Evolutionary conservation across 1,284 basidiomycete genomes (phyloP).

Genomic region (Blastosporella zonata): DNA sequence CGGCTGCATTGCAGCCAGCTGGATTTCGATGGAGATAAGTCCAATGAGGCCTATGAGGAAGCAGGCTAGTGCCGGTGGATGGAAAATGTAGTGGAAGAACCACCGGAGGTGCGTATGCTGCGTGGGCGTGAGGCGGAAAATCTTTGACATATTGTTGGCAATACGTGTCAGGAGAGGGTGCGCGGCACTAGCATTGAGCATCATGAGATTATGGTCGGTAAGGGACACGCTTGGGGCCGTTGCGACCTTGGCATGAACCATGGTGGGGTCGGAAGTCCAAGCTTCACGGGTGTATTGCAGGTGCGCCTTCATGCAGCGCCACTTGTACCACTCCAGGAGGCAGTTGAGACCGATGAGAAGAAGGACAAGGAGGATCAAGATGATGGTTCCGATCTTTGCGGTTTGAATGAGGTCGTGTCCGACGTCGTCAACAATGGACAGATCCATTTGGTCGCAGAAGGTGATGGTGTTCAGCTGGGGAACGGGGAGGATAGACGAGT

Average conservation of each 20-base stretch:
- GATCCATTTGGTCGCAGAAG: constrained; percentile 78
- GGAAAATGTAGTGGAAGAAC: constrained; percentile 88
- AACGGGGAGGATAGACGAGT: constrained; percentile 70
- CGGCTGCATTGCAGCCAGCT: constrained; percentile 74
- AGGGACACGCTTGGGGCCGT: constrained; percentile 54
- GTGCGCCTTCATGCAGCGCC: constrained; percentile 64
- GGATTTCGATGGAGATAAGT: constrained; percentile 83
- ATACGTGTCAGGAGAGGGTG: constrained; percentile 73
- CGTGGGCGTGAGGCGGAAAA: constrained; percentile 52
- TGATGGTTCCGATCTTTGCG: constrained; percentile 72
- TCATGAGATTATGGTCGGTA: constrained; percentile 72
- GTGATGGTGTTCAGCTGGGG: constrained; percentile 62
- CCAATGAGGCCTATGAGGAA: constrained; percentile 90
- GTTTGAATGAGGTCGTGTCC: constrained; percentile 73
- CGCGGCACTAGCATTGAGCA: constrained; percentile 60
- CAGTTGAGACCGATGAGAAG: constrained; percentile 66
- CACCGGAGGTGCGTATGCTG: constrained; percentile 69
- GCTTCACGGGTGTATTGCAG: constrained; percentile 69
- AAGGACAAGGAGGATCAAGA: constrained; percentile 63
- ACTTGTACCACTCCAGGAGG: constrained; percentile 77
- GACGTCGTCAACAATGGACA: constrained; percentile 81
- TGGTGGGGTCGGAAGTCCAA: constrained; percentile 69
- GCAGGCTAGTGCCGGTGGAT: constrained; percentile 85
- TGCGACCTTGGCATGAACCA: constrained; percentile 37
- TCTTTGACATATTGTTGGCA: constrained; percentile 48